phyloP scores from a whole-genome alignment of 2,329 filamentous ascomycete species.

The Alternaria metachromatica region DNA sequence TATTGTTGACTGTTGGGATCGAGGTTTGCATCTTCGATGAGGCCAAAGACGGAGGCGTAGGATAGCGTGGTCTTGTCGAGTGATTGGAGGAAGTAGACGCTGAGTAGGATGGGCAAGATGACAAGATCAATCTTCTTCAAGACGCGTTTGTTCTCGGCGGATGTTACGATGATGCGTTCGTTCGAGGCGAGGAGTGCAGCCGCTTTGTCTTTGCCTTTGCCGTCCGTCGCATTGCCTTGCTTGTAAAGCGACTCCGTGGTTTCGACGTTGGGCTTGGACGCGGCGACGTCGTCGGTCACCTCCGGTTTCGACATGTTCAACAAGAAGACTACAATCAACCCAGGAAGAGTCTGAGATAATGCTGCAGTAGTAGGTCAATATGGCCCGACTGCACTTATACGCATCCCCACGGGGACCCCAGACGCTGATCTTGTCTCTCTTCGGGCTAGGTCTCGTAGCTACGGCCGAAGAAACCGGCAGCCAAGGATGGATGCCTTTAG shows the following conservation, averaged over 20 bases:
- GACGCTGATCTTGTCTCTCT: slow-evolving; percentile 15
- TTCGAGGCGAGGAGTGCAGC: slow-evolving; percentile 57
- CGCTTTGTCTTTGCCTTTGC: slow-evolving; percentile 54
- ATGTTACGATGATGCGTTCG: slow-evolving; percentile 57
- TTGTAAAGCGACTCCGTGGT: slow-evolving; percentile 39
- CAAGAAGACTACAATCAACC: neutral
- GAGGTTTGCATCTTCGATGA: slow-evolving; percentile 65
- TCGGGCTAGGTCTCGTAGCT: neutral
- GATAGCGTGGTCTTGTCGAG: slow-evolving; percentile 68
- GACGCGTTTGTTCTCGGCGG: slow-evolving; percentile 60
- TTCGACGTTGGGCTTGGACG: slow-evolving; percentile 31
- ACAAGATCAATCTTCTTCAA: slow-evolving; percentile 59
- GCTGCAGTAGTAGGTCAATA: slow-evolving; percentile 12
- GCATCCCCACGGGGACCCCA: slow-evolving; percentile 38
- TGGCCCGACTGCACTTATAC: slow-evolving; percentile 16
- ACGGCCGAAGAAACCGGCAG: slow-evolving; percentile 21
- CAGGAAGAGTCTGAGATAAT: neutral
- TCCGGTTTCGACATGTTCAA: slow-evolving; percentile 27
- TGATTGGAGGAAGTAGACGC: slow-evolving; percentile 68
- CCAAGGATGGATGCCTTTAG: neutral
- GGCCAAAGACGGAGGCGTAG: slow-evolving; percentile 69
- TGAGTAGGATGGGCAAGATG: slow-evolving; percentile 63
- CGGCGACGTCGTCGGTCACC: neutral
- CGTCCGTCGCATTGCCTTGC: slow-evolving; percentile 7
- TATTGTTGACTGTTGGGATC: slow-evolving; percentile 60